Base-by-base conservation (phyloP, 495 filamentous ascomycete genomes). In the Trichocladium antarcticum region DNA sequence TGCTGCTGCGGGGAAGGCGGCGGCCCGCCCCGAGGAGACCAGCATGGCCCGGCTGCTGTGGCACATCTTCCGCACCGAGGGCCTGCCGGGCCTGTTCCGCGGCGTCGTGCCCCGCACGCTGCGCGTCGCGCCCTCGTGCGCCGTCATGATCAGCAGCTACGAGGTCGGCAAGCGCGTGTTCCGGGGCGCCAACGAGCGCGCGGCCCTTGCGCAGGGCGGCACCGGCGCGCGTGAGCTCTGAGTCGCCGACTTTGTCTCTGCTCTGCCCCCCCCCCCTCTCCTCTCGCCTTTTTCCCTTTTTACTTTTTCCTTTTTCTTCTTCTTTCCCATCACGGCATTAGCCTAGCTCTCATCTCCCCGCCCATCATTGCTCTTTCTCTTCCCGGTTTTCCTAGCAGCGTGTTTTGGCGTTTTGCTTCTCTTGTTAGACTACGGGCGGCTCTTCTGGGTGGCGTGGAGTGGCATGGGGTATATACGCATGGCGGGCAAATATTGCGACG, bases 101-200 rank as follows among this genome's bases (percentile, higher is more conserved):
- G 92, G 93, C 11, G 95, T 87, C 84, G 82, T 83, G 15, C 87
- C 92, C 0, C 73, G 92, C 31, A 95, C 87, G 53, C 68, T 98
- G 38, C 97, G 97, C 58, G 89, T 97, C 6, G 89, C 92, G 10
- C 92, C 92, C 1, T 88, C 89, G 12, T 97, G 92, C 67, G 92
- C 93, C n/a, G 96, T 98, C 58, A 98, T 98, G 92, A 98, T 98
- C 53, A 94, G 87, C 48, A 93, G 80, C 47, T 98, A 97, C 57
- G 92, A 98, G 66, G 75, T 97, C 19, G 89, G 93, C 10, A 98
- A 98, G 76, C 83, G 82, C 62, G 83, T 83, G 64, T 90, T 92
- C 6, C 69, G 77, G 48, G 76, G 77, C 17, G 80, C 86, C 46
- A 96, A 98, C 57, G 83, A 90, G 59, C 71, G 77, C 38, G 63